A percentile compares a stretch with the other conserved stretches of the same genome.
These are phyloP conservation scores for Agapanthus africanus DNA, from an alignment of 106 monocot genomes.

Conservation along the genomic window DNA sequence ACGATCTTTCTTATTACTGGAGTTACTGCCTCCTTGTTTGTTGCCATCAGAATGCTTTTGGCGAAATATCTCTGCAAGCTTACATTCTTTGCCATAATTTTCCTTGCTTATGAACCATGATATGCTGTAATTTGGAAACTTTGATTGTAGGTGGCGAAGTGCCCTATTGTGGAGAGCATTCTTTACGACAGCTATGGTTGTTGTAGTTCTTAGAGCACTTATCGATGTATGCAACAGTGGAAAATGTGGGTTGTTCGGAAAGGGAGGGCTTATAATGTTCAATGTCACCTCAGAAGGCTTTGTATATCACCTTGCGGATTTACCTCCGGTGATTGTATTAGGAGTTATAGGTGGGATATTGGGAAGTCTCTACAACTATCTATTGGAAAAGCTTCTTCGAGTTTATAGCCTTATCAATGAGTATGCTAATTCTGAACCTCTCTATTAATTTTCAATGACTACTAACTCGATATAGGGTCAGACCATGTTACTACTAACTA, in stretches of 20 bases:
- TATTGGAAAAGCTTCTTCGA: constrained; percentile 57
- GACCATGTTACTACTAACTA: too few relatives aligned
- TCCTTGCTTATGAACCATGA: too few relatives aligned
- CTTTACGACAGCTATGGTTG: constrained; percentile 82
- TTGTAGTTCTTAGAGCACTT: constrained; percentile 65
- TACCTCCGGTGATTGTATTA: constrained; percentile 68
- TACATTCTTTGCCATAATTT: too few relatives aligned
- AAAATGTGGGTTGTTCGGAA: constrained; percentile 81
- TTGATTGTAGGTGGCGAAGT: constrained; percentile 64
- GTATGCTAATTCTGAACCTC: constrained; percentile 25
- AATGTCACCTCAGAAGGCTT: constrained; percentile 61
- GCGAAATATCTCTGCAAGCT: too few relatives aligned
- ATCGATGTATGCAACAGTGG: constrained; percentile 71
- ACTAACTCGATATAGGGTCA: too few relatives aligned
- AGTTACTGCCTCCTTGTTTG: too few relatives aligned
- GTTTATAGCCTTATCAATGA: constrained; percentile 58
- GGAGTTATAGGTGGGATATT: constrained; percentile 77
- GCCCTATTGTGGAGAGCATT: constrained; percentile 83
- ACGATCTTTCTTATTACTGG: too few relatives aligned
- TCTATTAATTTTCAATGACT: too few relatives aligned
- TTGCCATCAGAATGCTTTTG: too few relatives aligned
- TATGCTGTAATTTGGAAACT: too few relatives aligned
- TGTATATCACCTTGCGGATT: constrained; percentile 49
- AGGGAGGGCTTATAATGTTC: constrained; percentile 92
- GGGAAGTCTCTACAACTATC: constrained; percentile 72